phyloP scores from a whole-genome alignment of 1,139 yeast species.

The Cylindricascospora bacillispora region DNA sequence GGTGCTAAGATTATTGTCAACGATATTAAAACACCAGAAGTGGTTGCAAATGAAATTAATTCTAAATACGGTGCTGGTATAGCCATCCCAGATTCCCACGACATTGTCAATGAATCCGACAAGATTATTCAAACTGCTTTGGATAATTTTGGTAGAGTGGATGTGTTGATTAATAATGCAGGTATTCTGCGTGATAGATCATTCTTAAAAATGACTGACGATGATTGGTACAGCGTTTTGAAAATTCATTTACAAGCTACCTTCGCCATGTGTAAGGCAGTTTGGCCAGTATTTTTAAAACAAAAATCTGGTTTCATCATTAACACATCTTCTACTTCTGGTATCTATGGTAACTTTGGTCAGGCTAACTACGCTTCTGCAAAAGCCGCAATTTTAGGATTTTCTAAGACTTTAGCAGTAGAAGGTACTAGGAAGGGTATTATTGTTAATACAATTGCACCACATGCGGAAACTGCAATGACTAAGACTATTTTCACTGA shows the following conservation, averaged over 20 bases:
- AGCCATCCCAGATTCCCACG: constrained; percentile 75
- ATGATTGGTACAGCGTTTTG: constrained; percentile 73
- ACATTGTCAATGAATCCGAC: constrained; percentile 68
- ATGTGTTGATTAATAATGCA: constrained; percentile 81
- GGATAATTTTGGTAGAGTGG: constrained; percentile 70
- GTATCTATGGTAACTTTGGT: constrained; percentile 95
- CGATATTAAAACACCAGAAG: constrained; percentile 67
- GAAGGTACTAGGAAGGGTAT: constrained; percentile 80
- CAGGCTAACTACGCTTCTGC: constrained; percentile 95
- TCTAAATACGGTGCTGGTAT: constrained; percentile 47
- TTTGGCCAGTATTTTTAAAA: constrained; percentile 79
- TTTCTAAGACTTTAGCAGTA: constrained; percentile 73
- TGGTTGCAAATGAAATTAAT: constrained; percentile 69
- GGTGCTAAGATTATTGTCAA: constrained; percentile 96
- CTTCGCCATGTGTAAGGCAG: constrained; percentile 71
- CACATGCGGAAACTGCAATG: constrained; percentile 98
- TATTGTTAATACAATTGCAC: constrained; percentile 76
- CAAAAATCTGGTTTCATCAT: constrained; percentile 74
- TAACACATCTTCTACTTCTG: constrained; percentile 89
- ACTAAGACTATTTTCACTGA: constrained; percentile 75
- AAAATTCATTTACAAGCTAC: constrained; percentile 80
- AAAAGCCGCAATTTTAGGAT: constrained; percentile 77
- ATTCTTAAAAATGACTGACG: constrained; percentile 69
- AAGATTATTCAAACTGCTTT: constrained; percentile 71
- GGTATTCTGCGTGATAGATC: constrained; percentile 90